Evolutionary conservation across 371 early-diverging fungal species (phyloP).

Genomic region (Mortierella sp.): DNA sequence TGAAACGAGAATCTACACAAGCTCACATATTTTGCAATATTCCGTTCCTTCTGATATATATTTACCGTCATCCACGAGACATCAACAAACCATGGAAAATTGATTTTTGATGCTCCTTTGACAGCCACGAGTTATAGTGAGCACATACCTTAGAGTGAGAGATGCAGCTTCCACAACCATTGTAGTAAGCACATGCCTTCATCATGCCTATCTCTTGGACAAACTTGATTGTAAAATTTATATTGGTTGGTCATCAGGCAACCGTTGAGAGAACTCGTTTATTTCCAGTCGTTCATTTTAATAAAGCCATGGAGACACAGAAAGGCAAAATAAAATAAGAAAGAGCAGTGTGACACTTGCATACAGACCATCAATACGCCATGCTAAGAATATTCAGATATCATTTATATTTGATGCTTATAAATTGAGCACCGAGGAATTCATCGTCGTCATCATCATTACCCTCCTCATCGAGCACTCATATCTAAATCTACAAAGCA

Average conservation of each 20-base stretch:
- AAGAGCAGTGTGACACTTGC: neutral
- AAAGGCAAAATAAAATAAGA: neutral
- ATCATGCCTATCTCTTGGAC: neutral
- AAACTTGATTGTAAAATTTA: neutral
- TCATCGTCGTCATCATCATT: neutral
- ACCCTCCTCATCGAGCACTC: neutral
- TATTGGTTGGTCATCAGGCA: neutral
- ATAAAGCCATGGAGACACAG: neutral
- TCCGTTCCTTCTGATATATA: neutral
- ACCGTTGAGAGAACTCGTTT: neutral
- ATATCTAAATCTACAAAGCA: no score
- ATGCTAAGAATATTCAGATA: conserved; percentile 8
- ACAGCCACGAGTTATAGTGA: conserved; percentile 1
- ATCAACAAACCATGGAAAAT: neutral
- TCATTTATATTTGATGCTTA: no score
- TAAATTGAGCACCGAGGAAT: neutral
- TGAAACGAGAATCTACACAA: neutral
- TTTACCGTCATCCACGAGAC: conserved; percentile 7
- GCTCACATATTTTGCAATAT: neutral
- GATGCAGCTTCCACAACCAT: conserved; percentile 4
- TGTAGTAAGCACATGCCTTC: neutral
- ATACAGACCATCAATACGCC: conserved; percentile 5
- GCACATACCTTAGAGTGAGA: neutral
- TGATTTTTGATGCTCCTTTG: neutral
- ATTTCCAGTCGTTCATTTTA: neutral